A percentile compares a stretch with the other conserved stretches of the same genome.
Conservation (phyloP, 2,329 filamentous ascomycete species). For the Arthrocladium fulminans region DNA sequence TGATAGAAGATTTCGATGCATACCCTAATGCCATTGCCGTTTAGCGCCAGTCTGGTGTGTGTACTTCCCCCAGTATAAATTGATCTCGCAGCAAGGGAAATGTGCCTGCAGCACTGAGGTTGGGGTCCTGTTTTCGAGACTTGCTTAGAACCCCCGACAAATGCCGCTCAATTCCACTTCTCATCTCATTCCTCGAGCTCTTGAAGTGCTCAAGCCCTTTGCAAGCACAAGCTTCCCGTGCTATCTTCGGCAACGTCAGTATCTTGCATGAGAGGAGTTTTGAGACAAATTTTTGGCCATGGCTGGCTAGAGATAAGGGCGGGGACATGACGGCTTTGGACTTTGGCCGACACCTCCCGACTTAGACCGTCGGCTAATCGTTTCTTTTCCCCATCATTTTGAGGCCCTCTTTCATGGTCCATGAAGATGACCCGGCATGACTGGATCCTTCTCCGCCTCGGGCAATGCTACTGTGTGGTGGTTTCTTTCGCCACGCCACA, state of each 20-base stretch:
- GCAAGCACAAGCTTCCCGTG: background rate
- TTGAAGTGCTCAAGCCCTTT: background rate
- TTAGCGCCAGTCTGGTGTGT: background rate
- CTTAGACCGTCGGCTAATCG: background rate
- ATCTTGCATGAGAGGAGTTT: background rate
- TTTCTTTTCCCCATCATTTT: too few species aligned
- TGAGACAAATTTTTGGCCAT: too few species aligned
- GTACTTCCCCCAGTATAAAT: background rate
- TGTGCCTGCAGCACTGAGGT: background rate
- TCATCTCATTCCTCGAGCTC: too few species aligned
- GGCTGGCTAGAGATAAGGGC: slow-evolving; percentile 1
- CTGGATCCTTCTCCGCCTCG: too few species aligned
- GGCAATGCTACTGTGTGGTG: too few species aligned
- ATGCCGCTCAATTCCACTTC: too few species aligned
- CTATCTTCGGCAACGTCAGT: background rate
- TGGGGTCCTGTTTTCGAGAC: background rate
- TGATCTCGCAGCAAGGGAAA: background rate
- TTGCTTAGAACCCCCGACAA: background rate
- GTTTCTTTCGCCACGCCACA: too few species aligned
- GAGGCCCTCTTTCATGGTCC: too few species aligned
- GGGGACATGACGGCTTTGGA: background rate
- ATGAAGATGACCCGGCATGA: too few species aligned
- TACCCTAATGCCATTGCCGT: background rate
- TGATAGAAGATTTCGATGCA: background rate
- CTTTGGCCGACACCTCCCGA: background rate